Base-by-base conservation (phyloP, 306 rosid species). In the Chamaecrista fasciculata region DNA sequence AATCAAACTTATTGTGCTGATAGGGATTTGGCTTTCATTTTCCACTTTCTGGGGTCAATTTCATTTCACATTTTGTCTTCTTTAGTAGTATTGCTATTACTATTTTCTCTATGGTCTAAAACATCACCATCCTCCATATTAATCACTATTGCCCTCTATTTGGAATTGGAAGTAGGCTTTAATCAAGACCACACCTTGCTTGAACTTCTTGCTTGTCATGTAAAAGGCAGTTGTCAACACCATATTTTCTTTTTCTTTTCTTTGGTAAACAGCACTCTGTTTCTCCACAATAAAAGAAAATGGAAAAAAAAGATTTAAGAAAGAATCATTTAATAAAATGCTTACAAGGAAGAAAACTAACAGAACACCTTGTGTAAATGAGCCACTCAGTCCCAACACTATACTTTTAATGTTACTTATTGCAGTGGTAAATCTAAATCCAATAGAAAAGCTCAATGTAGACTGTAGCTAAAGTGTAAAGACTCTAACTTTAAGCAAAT, bases 21-120 rank as follows among this genome's bases (percentile, higher is more conserved):
- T 72, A 56, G 55, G 73, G 76, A 56, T 81, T 72, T 69, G 82
- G 18, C 48, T 26, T 60, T 77, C n/a, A 69, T 69, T 58, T 53
- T 61, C 47, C 34, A 37, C 8, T 23, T 11, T 47, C 7, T 15
- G 20, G 55, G 69, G 70, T 73, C 63, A 73, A 64, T 18, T 49
- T 77, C 74, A 55, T 76, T 77, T 77, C 56, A 69, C 80, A 74
- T 70, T 82, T 82, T 82, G 78, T 78, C 83, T 33, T 76, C 69
- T 58, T 48, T 72, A 59, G 68, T 66, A 46, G 57, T 8, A 53
- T 61, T 48, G 11, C 44, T 18, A 33, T 33, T 16, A 55, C 68
- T n/a, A n/a, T 44, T 69, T 21, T 64, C 2, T 5, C 5, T 2
- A 2, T 11, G 44, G 31, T 63, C 71, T 52, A 52, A 64, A 81